phyloP scores from a whole-genome alignment of 2,329 filamentous ascomycete genomes.

The Trichoderma citrinoviride region DNA sequence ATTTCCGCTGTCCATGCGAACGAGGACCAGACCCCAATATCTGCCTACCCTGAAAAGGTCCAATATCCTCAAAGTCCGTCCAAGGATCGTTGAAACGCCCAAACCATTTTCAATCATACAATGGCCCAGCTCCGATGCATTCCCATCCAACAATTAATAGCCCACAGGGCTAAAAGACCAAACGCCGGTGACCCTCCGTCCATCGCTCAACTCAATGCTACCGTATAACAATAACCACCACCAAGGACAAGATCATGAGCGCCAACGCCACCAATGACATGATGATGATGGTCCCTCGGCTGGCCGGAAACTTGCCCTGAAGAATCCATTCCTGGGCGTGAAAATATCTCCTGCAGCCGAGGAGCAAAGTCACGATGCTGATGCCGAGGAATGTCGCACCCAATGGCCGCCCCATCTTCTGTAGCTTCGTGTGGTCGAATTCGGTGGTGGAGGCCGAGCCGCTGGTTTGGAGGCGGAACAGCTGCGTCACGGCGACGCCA shows the following conservation, averaged over 20 bases:
- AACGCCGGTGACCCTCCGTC: neutral
- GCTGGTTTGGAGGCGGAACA: constrained; percentile 74
- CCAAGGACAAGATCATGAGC: constrained; percentile 59
- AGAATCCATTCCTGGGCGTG: constrained; percentile 78
- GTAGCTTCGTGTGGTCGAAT: constrained; percentile 46
- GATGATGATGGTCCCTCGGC: constrained; percentile 69
- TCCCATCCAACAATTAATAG: neutral
- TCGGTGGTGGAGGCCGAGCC: constrained; percentile 36
- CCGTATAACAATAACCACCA: constrained; percentile 59
- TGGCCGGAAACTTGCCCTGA: constrained; percentile 74
- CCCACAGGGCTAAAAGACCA: no score
- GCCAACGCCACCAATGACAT: constrained; percentile 64
- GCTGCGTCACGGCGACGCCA: constrained; percentile 78
- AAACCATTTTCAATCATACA: neutral
- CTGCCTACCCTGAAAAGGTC: neutral
- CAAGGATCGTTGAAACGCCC: neutral
- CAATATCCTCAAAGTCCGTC: neutral
- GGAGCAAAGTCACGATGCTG: constrained; percentile 68
- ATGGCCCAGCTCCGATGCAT: neutral
- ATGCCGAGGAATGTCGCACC: constrained; percentile 75
- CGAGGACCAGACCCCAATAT: neutral
- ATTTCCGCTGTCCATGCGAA: neutral
- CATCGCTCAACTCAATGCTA: neutral
- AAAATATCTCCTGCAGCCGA: constrained; percentile 78
- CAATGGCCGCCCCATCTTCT: constrained; percentile 68